Evolutionary conservation across 2,329 filamentous ascomycete species (phyloP).

Genomic region (Alternaria consortialis): DNA sequence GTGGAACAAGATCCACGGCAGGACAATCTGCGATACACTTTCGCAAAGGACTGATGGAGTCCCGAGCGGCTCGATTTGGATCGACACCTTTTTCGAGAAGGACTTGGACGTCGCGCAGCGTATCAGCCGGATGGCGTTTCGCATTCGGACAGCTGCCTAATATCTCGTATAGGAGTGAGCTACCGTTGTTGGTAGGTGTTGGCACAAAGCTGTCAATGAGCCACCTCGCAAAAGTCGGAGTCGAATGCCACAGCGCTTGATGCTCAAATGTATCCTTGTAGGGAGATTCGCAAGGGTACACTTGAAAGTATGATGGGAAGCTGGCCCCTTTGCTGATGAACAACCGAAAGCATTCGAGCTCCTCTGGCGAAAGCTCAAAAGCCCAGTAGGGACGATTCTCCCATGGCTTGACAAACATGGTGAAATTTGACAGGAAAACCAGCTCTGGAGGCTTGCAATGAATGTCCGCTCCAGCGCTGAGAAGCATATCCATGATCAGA

Average conservation of each 20-base stretch:
- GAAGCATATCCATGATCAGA: constrained; percentile 38
- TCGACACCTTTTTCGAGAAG: constrained; percentile 39
- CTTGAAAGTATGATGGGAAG: constrained; percentile 30
- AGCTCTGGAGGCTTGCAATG: constrained; percentile 26
- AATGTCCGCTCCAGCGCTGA: constrained; percentile 43
- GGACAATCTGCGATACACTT: constrained; percentile 40
- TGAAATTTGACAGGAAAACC: constrained; percentile 28
- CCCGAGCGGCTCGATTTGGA: constrained; percentile 31
- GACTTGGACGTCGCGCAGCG: constrained; percentile 41
- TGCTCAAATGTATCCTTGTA: constrained; percentile 39
- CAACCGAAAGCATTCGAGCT: constrained; percentile 38
- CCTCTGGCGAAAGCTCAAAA: constrained; percentile 26
- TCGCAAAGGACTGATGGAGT: constrained; percentile 34
- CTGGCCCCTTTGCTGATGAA: constrained; percentile 40
- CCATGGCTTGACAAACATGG: constrained; percentile 44
- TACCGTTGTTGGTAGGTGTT: constrained; percentile 23
- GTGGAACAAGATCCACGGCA: constrained; percentile 36
- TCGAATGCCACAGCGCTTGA: constrained; percentile 46
- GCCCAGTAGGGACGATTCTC: constrained; percentile 36
- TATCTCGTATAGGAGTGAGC: constrained; percentile 40
- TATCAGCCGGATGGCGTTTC: constrained; percentile 43
- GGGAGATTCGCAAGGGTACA: constrained; percentile 33
- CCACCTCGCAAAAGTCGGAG: constrained; percentile 33
- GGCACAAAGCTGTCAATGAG: constrained; percentile 33
- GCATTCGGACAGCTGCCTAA: constrained; percentile 41